A percentile compares a stretch with the other conserved stretches of the same genome.
Conservation (phyloP, 805 yeast genomes). For the Brettanomyces naardenensis region DNA sequence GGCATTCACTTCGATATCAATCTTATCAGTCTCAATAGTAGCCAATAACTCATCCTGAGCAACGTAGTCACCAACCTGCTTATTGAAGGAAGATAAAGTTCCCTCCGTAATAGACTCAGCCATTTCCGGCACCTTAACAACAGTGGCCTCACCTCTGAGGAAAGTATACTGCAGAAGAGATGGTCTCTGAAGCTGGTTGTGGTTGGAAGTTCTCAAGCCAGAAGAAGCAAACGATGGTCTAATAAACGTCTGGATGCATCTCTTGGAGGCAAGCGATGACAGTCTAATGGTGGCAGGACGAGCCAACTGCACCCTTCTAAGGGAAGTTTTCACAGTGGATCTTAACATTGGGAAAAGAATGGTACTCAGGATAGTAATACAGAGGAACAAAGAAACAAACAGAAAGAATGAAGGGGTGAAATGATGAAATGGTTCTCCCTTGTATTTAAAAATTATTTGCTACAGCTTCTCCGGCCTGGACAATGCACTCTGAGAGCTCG, state of each 20-base stretch:
- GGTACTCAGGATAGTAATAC: background rate
- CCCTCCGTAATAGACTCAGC: constrained; percentile 99
- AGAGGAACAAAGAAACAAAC: background rate
- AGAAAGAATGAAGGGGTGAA: no score
- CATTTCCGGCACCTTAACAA: constrained; percentile 94
- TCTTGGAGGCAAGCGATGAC: no score
- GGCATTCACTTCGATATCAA: constrained; percentile 94
- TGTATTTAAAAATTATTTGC: no score
- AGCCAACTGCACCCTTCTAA: background rate
- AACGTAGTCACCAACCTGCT: constrained; percentile 82
- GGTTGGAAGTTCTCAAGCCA: background rate
- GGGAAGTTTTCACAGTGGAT: constrained; percentile 11
- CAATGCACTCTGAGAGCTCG: no score
- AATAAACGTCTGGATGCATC: constrained; percentile 7
- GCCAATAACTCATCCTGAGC: constrained; percentile 85
- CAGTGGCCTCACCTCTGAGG: constrained; percentile 28
- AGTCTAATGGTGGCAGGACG: background rate
- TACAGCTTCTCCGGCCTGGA: no score
- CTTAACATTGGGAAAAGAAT: constrained; percentile 11
- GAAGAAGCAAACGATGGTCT: background rate
- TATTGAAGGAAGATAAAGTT: constrained; percentile 61
- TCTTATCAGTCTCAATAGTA: constrained; percentile 96
- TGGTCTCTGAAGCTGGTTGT: background rate
- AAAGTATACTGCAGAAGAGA: constrained; percentile 3
- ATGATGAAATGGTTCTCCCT: no score